Base-by-base conservation (phyloP, 1,139 yeast genomes). In the Kodamaea derodonti region DNA sequence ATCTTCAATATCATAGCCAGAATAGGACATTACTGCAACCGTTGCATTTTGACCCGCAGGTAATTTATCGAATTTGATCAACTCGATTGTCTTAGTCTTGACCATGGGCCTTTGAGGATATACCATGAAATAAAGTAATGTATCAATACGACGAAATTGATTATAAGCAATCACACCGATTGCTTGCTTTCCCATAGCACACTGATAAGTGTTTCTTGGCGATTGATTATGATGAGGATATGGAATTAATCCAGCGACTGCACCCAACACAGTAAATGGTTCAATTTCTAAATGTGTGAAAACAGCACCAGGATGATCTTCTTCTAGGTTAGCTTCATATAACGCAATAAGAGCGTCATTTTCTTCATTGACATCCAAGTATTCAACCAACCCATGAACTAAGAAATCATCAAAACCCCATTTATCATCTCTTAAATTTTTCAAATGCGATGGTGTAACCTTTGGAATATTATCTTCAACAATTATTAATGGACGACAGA, bases 101-200 rank as follows among this genome's bases (percentile, higher is more conserved):
- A 94, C 99, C 97, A 92, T 86, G 1, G 99, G 99, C 56, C 90
- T 97, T 62, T 92, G 97, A 7, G 99, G 99, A 56, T 94, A 92
- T 13, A 90, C 96, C 96, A 92, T 86, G 48, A 92, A 72, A 57
- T 92, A 92, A 45, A 94, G 69, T 51, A 92, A 66, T 1, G 99
- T 94, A 56, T 92, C 99, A 48, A 92, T 92, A 62, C 99, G 80
- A 56, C 88, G 78, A 65, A 92, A 85, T 62, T 92, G 98, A 60
- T 92, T 92, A 60, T 92, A 92, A 18, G 95, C 97, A 62, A 94
- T 94, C 7, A 97, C 97, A 47, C 99, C 99, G 61, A 92, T 92
- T 15, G 98, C 98, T 67, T 92, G 99, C 69, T 92, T 92, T 79
- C 98, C 98, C 98, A 92, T 92, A 58, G 98, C 98, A 76, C 97